Conservation (phyloP, 2,329 filamentous ascomycete genomes). For the Hypoxylon sp. region DNA sequence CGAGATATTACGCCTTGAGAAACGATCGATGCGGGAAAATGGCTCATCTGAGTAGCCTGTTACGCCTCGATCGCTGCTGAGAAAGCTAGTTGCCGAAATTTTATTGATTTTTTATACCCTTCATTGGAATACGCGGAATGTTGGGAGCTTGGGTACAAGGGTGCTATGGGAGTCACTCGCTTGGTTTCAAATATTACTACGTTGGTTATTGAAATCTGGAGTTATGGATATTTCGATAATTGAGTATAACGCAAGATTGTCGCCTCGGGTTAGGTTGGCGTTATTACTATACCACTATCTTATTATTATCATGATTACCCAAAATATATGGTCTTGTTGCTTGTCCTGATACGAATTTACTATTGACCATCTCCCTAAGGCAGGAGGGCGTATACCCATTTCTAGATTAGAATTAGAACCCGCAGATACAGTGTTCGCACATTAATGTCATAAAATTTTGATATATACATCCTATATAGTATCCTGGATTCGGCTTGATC, state of each 20-base stretch:
- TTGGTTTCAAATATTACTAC: background rate
- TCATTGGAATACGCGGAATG: background rate
- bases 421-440: background rate
- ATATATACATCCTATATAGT: background rate
- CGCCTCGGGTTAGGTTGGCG: constrained; percentile 17
- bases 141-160: background rate
- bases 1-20: background rate
- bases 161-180: constrained; percentile 12
- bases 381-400: background rate
- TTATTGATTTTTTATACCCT: constrained; percentile 17
- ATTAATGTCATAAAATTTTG: background rate
- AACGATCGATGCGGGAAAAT: no score
- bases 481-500: background rate
- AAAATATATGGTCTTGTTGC: background rate
- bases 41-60: background rate
- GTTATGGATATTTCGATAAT: constrained; percentile 11
- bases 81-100: constrained; percentile 3
- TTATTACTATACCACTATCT: constrained; percentile 7
- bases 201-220: background rate
- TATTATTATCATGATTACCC: constrained; percentile 1
- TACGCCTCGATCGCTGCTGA: background rate
- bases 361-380: background rate
- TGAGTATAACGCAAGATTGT: constrained; percentile 14
- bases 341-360: background rate
- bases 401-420: background rate